Evolutionary conservation across 345 rosid genomes (phyloP).

Genomic region (Pistacia atlantica): DNA sequence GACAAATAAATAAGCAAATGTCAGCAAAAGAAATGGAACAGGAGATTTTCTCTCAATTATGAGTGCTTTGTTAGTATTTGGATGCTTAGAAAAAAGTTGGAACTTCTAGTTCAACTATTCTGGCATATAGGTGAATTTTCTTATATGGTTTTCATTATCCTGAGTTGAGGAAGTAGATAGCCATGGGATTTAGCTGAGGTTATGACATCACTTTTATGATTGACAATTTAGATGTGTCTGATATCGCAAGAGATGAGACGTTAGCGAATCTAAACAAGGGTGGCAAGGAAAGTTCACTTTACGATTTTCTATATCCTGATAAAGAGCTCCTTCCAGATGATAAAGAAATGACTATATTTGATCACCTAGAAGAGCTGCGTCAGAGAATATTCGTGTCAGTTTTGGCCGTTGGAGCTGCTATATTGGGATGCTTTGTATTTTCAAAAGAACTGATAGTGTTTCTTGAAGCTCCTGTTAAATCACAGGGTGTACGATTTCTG

Average conservation of each 20-base stretch:
- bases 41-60: not conserved
- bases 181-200: slow-evolving; percentile 1
- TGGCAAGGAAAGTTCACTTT: slow-evolving; percentile 45
- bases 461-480: slow-evolving; percentile 98
- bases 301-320: slow-evolving; percentile 81
- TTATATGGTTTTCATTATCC: slow-evolving; percentile 4
- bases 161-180: not conserved
- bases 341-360: slow-evolving; percentile 93
- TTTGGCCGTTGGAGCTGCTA: slow-evolving; percentile 93
- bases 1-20: not conserved
- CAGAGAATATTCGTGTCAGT: slow-evolving; percentile 86
- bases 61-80: not conserved
- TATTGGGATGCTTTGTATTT: slow-evolving; percentile 88
- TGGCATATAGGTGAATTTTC: slow-evolving; percentile 5
- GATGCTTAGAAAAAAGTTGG: not conserved
- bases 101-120: not conserved
- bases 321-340: slow-evolving; percentile 96
- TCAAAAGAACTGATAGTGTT: slow-evolving; percentile 81
- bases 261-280: slow-evolving; percentile 40
- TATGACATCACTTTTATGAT: slow-evolving; percentile 18
- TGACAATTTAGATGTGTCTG: slow-evolving; percentile 38
- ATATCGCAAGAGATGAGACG: slow-evolving; percentile 33
- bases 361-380: slow-evolving; percentile 94
- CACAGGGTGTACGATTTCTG: slow-evolving; percentile 87
- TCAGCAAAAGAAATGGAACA: not conserved